Conservation (phyloP, 1,284 basidiomycete species). For the Phellinidium pouzarii region DNA sequence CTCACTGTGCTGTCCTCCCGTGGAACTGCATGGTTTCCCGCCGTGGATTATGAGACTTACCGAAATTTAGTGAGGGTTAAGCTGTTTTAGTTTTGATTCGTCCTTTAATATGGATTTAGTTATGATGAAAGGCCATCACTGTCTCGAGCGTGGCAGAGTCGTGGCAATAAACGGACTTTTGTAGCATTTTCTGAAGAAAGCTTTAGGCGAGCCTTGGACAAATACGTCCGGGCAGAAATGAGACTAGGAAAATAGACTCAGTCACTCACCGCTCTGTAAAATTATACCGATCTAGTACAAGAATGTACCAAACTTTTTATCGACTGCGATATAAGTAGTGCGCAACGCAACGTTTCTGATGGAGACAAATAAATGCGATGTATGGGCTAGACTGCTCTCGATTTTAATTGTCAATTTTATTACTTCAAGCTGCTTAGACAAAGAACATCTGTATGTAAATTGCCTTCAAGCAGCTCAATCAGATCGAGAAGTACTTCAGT, state of each 20-base stretch:
- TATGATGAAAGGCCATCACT: conserved; percentile 7
- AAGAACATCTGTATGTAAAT: no score
- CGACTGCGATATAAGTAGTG: no score
- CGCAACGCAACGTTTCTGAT: no score
- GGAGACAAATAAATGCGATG: no score
- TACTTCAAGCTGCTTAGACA: no score
- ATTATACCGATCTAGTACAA: conserved; percentile 17
- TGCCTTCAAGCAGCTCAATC: no score
- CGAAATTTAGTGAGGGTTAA: conserved; percentile 58
- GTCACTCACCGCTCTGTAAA: not conserved
- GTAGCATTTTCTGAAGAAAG: conserved; percentile 14
- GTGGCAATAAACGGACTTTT: conserved; percentile 1
- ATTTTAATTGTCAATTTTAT: no score
- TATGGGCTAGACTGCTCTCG: no score
- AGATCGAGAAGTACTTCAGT: no score
- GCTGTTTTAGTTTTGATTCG: not conserved
- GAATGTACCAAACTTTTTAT: no score
- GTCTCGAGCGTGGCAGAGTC: conserved; percentile 10
- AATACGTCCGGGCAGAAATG: conserved; percentile 64
- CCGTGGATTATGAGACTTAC: conserved; percentile 74
- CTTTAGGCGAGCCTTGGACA: conserved; percentile 62
- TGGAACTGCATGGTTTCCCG: conserved; percentile 67
- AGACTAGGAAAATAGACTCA: conserved; percentile 57
- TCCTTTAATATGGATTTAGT: not conserved
- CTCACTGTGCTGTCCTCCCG: conserved; percentile 33